A percentile compares a stretch with the other conserved stretches of the same genome.
Conservation (phyloP, 768 basidiomycete species). For the Leccinum subgranulosum region DNA sequence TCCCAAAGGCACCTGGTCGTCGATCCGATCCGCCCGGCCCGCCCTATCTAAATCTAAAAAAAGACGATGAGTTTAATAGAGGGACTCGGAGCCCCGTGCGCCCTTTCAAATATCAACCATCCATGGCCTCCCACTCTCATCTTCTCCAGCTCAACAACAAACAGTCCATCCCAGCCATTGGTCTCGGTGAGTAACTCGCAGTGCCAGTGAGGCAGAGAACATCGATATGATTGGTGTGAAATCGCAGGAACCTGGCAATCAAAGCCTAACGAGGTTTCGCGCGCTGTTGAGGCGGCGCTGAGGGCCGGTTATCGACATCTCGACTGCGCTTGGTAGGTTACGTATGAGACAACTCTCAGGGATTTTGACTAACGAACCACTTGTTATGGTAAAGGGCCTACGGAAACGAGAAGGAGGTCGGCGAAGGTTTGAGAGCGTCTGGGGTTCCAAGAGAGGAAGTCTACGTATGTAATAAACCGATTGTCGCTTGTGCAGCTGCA, state of each 20-base stretch:
- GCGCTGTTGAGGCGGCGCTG: constrained; percentile 72
- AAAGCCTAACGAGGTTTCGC: constrained; percentile 63
- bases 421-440: constrained; percentile 71
- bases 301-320: constrained; percentile 78
- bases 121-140: constrained; percentile 41
- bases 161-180: constrained; percentile 50
- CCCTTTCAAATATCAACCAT: background rate
- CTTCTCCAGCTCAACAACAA: constrained; percentile 63
- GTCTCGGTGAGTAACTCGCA: constrained; percentile 48
- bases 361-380: constrained; percentile 18
- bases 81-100: background rate
- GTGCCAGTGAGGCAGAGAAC: constrained; percentile 12
- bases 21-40: constrained; percentile 20
- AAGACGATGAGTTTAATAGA: background rate
- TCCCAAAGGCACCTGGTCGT: background rate
- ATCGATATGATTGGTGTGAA: background rate
- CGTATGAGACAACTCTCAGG: background rate
- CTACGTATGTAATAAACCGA: constrained; percentile 41
- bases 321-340: constrained; percentile 58
- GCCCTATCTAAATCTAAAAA: background rate
- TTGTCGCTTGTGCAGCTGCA: background rate
- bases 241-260: constrained; percentile 77
- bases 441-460: constrained; percentile 76
- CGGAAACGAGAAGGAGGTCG: constrained; percentile 80
- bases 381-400: constrained; percentile 44